Conservation (phyloP, 1,284 basidiomycete genomes). For the Mycosarcoma mackinlayi region DNA sequence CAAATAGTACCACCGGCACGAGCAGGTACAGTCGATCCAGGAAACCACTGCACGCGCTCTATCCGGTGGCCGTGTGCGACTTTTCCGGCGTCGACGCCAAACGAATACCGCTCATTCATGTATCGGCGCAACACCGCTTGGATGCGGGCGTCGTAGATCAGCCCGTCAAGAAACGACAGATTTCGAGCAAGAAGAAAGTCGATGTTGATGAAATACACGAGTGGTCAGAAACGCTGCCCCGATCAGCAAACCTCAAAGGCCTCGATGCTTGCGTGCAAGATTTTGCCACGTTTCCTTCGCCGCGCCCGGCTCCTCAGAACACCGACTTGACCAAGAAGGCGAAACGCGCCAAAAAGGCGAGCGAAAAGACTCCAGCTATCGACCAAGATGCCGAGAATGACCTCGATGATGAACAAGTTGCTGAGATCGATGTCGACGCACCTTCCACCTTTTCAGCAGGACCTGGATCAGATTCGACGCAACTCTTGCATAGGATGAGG, state of each 20-base stretch:
- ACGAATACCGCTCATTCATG: conserved; percentile 16
- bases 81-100: conserved; percentile 60
- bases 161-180: conserved; percentile 24
- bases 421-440: not conserved
- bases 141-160: conserved; percentile 27
- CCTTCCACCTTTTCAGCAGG: not conserved
- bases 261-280: conserved; percentile 42
- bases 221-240: conserved; percentile 35
- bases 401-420: conserved; percentile 3
- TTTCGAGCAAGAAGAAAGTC: conserved; percentile 18
- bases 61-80: conserved; percentile 51
- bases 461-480: not conserved
- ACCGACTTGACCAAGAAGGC: conserved; percentile 36
- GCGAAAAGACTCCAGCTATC: conserved; percentile 2
- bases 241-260: conserved; percentile 32
- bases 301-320: not conserved
- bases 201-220: conserved; percentile 6
- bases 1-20: not conserved
- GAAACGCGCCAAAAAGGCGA: conserved; percentile 28
- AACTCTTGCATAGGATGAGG: conserved; percentile 20
- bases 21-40: conserved; percentile 34
- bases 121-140: conserved; percentile 22
- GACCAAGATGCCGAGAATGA: conserved; percentile 24
- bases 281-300: conserved; percentile 25
- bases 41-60: conserved; percentile 33